Evolutionary conservation across 1,139 yeast species (phyloP), one percentile per base, ranked within the genome.

Genomic region (Ashbya aceris): DNA sequence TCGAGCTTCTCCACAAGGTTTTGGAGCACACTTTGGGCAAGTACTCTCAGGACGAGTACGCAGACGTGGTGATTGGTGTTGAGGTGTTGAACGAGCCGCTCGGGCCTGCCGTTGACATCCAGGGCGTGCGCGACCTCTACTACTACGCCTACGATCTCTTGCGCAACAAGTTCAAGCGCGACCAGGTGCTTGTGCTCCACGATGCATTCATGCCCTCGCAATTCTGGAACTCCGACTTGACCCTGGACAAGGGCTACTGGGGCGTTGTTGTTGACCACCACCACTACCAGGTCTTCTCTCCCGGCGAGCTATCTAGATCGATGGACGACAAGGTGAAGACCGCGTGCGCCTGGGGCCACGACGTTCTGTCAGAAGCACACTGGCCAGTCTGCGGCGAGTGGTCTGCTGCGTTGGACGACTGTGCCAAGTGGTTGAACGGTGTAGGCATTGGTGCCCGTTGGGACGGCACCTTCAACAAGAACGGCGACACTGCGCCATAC

Each of bases 401-500:
- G 83, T 74, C 93, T 27, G 96, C 93, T 13, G 96, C 97, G 1
- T 70, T 89, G 52, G 86, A 96, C 9, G 97, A 91, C 65, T 91
- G 98, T 69, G 79, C 94, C 17, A 71, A 71, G 47, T 84, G 95
- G 95, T 69, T 91, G 47, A 91, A 91, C 56, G 97, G 97, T 54
- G 94, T 85, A 33, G 85, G 86, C 38, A 70, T 79, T 43, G 96
- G 96, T 40, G 80, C 96, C 23, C 77, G 97, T 55, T 87, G 74
- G 66, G 87, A 84, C 40, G 94, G 86, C 23, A 68, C 81, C 39
- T 34, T 65, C 50, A 29, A 39, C 39, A 59, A 61, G 37, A 56
- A 56, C 47, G 45, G 47, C 51, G 74, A 68, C 45, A 60, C 64
- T 45, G 65, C 75, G 27, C 64, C 69, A 27, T 70, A 68, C 55